phyloP scores from a whole-genome alignment of 805 yeast genomes.

The Priceomyces melissophilus region DNA sequence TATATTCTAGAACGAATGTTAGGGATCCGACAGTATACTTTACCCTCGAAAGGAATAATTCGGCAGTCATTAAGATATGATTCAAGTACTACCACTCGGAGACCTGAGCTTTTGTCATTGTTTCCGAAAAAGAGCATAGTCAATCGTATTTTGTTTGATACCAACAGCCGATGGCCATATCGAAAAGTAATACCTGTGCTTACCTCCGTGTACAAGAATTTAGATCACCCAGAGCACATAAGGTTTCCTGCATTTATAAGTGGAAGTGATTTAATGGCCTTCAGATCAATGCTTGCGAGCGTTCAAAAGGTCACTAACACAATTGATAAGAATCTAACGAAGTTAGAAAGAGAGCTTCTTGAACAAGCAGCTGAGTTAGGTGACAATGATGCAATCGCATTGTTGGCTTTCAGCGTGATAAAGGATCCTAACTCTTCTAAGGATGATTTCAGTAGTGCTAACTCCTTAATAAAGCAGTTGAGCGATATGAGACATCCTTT shows the following conservation, averaged over 20 bases:
- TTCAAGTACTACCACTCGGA: conserved; percentile 2
- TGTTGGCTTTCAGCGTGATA: conserved; percentile 66
- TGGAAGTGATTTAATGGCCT: conserved; percentile 60
- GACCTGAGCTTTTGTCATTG: conserved; percentile 26
- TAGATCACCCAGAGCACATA: conserved; percentile 39
- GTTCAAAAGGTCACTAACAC: conserved; percentile 60
- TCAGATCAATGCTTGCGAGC: conserved; percentile 64
- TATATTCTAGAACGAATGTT: neutral
- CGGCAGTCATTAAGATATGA: neutral
- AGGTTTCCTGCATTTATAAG: conserved; percentile 44
- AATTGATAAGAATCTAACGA: conserved; percentile 52
- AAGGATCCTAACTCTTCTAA: conserved; percentile 24
- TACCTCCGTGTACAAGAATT: conserved; percentile 45
- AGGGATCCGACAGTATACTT: neutral
- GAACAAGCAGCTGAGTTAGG: conserved; percentile 85
- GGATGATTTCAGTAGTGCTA: conserved; percentile 65
- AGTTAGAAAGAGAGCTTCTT: conserved; percentile 67
- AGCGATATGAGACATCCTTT: conserved; percentile 64
- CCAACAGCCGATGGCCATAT: conserved; percentile 56
- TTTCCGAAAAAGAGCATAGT: conserved; percentile 59
- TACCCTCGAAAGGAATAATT: neutral
- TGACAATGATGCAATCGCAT: conserved; percentile 72
- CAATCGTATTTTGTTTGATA: conserved; percentile 62
- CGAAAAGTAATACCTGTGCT: conserved; percentile 53
- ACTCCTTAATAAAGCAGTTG: conserved; percentile 53